Evolutionary conservation across 768 basidiomycete genomes (phyloP), one percentile per base, ranked within the genome.

Genomic region (Lentinula edodes): DNA sequence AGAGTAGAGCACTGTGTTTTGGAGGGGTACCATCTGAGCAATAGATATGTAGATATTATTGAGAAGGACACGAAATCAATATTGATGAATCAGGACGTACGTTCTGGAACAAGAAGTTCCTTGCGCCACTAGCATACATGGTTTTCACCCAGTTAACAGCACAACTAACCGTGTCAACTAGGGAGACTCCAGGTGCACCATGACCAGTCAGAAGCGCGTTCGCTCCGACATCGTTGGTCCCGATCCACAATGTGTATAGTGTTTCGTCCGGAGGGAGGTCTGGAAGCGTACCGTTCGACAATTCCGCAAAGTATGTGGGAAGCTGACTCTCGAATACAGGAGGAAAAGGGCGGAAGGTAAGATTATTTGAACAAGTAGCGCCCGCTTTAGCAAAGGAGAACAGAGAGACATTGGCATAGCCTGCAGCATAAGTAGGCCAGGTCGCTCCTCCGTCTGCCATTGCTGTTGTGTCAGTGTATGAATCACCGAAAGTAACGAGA

Each of bases 171-270:
- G 76, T 76, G 54, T 80, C 69, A 5, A 81, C 80, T 54, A 83
- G 66, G 2, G 77, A 80, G 16, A 76, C 76, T 10, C 51, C 46
- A 12, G 39, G 51, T 6, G 58, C 62, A 16, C 62, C 62, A n/a
- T 60, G 61, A 32, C 61, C 61, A 5, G 61, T 63, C 32, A 63
- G 34, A 2, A 63, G 39, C 5, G 50, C 57, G 39, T 60, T 63
- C 20, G 50, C 52, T 9, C 62, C 62, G 16, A 63, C 76, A 66
- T 89, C 88, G 63, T 84, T 85, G 3, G 84, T 85, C 13, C 87
- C 86, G 62, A 88, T 84, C 87, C 87, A 89, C 6, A 88, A 73
- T 0, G 83, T 83, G 68, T 84, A 88, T 2, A 88, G 63, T 1
- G 87, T 88, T 51, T 84, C 75, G 2, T 74, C 69, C 0, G 80